Percentiles rank a stretch among this genome's conserved stretches.
These are phyloP conservation scores for Capsella rubella DNA, from an alignment of 441 rosid species.

Conservation along the genomic window DNA sequence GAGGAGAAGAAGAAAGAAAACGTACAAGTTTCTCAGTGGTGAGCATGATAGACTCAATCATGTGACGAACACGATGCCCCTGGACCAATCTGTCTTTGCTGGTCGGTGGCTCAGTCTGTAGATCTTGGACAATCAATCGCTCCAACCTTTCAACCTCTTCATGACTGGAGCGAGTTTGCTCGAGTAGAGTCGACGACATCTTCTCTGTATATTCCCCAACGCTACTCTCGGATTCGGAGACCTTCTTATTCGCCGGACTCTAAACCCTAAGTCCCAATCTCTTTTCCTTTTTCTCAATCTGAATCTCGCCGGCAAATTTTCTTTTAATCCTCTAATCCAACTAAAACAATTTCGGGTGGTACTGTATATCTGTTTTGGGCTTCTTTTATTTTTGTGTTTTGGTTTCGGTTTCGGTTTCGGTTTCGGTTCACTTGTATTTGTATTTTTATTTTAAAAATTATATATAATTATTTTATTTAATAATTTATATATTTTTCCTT, in stretches of 20 bases:
- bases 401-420: too few species aligned
- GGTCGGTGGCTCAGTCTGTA: constrained; percentile 76
- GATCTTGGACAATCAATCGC: constrained; percentile 87
- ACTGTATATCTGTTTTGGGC: not conserved
- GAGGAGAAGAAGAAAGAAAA: not conserved
- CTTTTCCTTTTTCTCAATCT: not conserved
- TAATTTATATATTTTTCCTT: too few species aligned
- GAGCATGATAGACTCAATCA: constrained; percentile 71
- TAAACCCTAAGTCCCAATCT: constrained; percentile 28
- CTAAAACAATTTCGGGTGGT: not conserved
- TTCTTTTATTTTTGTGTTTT: too few species aligned
- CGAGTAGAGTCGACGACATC: constrained; percentile 96
- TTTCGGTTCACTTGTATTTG: too few species aligned
- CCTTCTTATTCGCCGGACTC: constrained; percentile 22
- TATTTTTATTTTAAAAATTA: too few species aligned
- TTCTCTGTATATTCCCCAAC: not conserved
- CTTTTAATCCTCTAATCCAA: not conserved
- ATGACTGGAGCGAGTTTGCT: constrained; percentile 85
- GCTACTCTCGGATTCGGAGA: not conserved
- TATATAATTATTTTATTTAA: too few species aligned
- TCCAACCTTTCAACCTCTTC: constrained; percentile 92
- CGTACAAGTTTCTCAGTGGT: constrained; percentile 77
- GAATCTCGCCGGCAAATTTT: not conserved
- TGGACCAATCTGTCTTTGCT: constrained; percentile 81
- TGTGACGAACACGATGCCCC: constrained; percentile 90